Conservation (phyloP, 2,329 filamentous ascomycete genomes). For the Cladophialophora exuberans region DNA sequence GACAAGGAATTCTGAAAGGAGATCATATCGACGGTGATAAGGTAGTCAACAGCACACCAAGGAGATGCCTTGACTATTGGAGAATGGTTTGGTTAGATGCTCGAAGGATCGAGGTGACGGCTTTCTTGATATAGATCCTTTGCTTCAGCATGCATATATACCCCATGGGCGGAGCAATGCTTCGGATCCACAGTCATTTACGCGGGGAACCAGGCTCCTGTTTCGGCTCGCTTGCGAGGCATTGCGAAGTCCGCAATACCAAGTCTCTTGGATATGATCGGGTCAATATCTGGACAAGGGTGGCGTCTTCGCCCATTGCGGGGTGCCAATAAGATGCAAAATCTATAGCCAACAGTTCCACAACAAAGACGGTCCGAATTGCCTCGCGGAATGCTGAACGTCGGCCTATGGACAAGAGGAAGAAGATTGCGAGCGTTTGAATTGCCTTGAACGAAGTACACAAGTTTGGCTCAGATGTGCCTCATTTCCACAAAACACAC, state of each 20-base stretch:
- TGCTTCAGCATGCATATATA: neutral
- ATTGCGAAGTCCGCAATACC: slow-evolving; percentile 1
- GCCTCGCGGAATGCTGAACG: neutral
- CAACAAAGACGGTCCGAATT: too few species aligned
- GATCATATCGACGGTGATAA: neutral
- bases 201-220: neutral
- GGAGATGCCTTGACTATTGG: too few species aligned
- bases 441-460: neutral
- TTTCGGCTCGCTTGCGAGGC: neutral
- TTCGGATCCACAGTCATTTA: neutral
- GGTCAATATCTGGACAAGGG: neutral
- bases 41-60: too few species aligned
- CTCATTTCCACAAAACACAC: slow-evolving; percentile 18
- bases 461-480: neutral
- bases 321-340: neutral
- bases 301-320: neutral
- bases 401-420: too few species aligned
- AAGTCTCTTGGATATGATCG: neutral
- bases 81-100: neutral
- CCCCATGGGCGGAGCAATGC: neutral
- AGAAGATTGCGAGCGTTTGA: neutral
- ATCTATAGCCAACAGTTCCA: neutral
- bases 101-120: neutral
- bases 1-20: neutral
- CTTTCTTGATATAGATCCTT: neutral